These are phyloP conservation scores for Vigna mungo DNA, from an alignment of 306 rosid species.

Conservation along the genomic window DNA sequence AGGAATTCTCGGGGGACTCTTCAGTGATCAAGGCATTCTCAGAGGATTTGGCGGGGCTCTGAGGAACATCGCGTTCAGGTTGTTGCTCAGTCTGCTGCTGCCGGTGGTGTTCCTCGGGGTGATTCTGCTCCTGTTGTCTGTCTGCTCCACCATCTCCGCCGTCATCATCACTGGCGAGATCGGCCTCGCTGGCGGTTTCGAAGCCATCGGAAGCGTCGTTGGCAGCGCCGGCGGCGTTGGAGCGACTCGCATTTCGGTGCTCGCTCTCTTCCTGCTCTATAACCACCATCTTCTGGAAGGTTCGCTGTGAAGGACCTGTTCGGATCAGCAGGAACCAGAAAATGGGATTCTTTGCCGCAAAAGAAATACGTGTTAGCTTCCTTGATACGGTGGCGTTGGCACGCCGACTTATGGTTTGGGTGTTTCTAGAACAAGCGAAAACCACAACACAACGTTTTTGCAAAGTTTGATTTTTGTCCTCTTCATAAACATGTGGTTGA, in stretches of 20 bases:
- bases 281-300: slow-evolving; percentile 47
- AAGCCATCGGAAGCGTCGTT: slow-evolving; percentile 51
- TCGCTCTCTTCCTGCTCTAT: slow-evolving; percentile 27
- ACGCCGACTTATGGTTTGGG: neutral
- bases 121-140: neutral
- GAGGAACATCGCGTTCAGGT: slow-evolving; percentile 35
- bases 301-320: slow-evolving; percentile 13
- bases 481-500: neutral
- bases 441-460: neutral
- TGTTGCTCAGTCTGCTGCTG: slow-evolving; percentile 19
- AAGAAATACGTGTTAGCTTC: neutral
- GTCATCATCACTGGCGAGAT: slow-evolving; percentile 34
- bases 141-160: slow-evolving; percentile 6
- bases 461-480: neutral
- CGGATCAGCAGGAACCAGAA: neutral
- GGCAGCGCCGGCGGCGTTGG: slow-evolving; percentile 1
- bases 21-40: slow-evolving; percentile 15
- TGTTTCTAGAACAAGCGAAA: slow-evolving; percentile 3
- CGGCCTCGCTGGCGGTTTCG: slow-evolving; percentile 61
- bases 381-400: neutral
- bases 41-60: slow-evolving; percentile 9
- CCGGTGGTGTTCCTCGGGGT: neutral
- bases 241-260: slow-evolving; percentile 23
- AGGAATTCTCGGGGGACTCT: slow-evolving; percentile 31
- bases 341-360: slow-evolving; percentile 11